A percentile compares a stretch with the other conserved stretches of the same genome.
Evolutionary conservation across 1,284 basidiomycete genomes (phyloP).

Genomic region (Xerocomus nothofagi): DNA sequence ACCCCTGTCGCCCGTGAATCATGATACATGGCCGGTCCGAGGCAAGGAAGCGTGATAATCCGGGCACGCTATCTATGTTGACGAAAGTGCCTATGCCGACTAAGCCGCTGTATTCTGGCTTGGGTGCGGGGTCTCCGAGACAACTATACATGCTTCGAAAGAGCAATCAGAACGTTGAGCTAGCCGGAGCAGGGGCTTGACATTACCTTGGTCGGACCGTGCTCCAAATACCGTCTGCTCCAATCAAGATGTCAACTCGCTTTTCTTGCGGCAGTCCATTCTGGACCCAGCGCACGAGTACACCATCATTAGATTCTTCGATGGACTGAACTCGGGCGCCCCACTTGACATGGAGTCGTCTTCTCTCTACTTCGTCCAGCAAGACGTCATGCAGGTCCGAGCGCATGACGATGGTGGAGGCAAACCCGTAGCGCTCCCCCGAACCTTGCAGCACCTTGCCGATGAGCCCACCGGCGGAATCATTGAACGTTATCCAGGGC

Average conservation of each 20-base stretch:
- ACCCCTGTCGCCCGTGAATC: constrained; percentile 33
- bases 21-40: constrained; percentile 28
- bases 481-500: constrained; percentile 25
- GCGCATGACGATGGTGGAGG: constrained; percentile 29
- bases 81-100: constrained; percentile 28
- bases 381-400: constrained; percentile 36
- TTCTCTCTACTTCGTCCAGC: constrained; percentile 29
- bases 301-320: constrained; percentile 27
- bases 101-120: constrained; percentile 34
- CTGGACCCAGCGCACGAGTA: constrained; percentile 30
- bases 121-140: constrained; percentile 20
- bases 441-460: constrained; percentile 33
- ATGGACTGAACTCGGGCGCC: constrained; percentile 25
- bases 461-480: constrained; percentile 22
- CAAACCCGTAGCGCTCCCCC: constrained; percentile 30
- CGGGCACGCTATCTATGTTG: constrained; percentile 20
- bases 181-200: neutral
- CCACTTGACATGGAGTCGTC: constrained; percentile 25
- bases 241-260: constrained; percentile 33
- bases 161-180: constrained; percentile 4
- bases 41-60: constrained; percentile 23
- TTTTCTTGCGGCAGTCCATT: constrained; percentile 21
- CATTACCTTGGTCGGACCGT: constrained; percentile 27
- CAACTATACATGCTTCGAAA: constrained; percentile 26
- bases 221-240: constrained; percentile 38